Evolutionary conservation across 192 early-diverging fungal genomes (phyloP), one percentile per base, ranked within the genome.

Genomic region (Backusella morwellensis): DNA sequence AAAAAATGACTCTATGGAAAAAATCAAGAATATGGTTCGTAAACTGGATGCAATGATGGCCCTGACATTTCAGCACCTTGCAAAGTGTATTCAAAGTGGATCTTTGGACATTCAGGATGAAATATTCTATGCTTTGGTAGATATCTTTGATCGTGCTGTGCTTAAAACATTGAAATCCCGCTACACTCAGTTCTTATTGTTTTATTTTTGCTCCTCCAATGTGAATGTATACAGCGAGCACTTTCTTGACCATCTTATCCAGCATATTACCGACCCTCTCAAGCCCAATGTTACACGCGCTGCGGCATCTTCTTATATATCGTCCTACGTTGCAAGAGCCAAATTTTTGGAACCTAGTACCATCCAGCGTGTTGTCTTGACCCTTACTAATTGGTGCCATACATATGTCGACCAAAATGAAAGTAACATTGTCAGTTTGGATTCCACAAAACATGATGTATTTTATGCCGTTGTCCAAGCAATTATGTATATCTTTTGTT

Each of bases 401-500:
- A 73, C 86, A 26, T 94, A 92, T 70, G 80, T 98, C 35, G 92
- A 93, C 50, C 77, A 83, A 66, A 77, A 91, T 75, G 94, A 96
- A 75, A 70, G 69, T 35, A 73, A 70, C 7, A 66, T 85, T 9
- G 47, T 72, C 67, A 63, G 72, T 4, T 63, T 63, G 12, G 91
- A 96, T 68, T 79, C 89, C 8, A 87, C 90, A 59, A 84, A 88
- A 54, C 90, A 94, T 76, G 86, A 88, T 1, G 91, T 94, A 66
- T 97, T 99, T 76, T 99, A 97, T 78, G 87, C 92, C 6, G 88
- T 91, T 15, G 90, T 96, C 3, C 96, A 98, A 75, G 93, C 95
- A 0, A 70, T 95, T n/a, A 82, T 99, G 66, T 99, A 98, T 79
- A 88, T 96, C 17, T 98, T 97, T 74, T 97, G 96, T 83, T 99